These are phyloP conservation scores for Cryptosporidium parvum DNA, from an alignment of 169 alveolate species.

Conservation along the genomic window DNA sequence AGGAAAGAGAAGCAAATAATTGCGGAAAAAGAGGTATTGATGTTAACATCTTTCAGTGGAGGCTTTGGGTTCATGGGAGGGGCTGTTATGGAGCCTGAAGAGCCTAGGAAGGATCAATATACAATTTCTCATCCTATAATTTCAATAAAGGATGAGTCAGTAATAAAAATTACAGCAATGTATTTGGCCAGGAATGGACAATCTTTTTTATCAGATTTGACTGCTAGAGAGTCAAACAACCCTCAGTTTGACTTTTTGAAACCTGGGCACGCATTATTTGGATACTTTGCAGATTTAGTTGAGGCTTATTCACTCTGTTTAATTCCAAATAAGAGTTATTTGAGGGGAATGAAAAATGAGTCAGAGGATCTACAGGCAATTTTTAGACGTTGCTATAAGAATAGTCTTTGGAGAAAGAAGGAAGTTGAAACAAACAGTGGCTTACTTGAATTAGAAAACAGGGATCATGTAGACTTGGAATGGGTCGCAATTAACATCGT, in stretches of 20 bases:
- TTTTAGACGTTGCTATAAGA: constrained; percentile 46
- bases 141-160: constrained; percentile 88
- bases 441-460: constrained; percentile 79
- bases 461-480: constrained; percentile 75
- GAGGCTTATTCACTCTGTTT: constrained; percentile 94
- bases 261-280: constrained; percentile 95
- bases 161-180: constrained; percentile 95
- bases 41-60: constrained; percentile 54
- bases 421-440: constrained; percentile 79
- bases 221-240: constrained; percentile 87
- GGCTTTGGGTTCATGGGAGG: constrained; percentile 79
- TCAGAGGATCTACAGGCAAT: constrained; percentile 80
- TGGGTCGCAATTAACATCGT: constrained; percentile 79
- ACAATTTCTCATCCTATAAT: constrained; percentile 83
- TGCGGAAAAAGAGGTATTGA: constrained; percentile 70
- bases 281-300: constrained; percentile 92
- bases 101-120: constrained; percentile 78
- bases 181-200: constrained; percentile 98
- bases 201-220: constrained; percentile 92
- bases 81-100: constrained; percentile 76
- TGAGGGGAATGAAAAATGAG: constrained; percentile 87
- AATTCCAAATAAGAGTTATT: constrained; percentile 89
- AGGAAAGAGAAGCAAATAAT: constrained; percentile 76
- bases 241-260: constrained; percentile 95
- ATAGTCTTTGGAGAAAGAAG: constrained; percentile 82